phyloP scores from a whole-genome alignment of 495 filamentous ascomycete species.

The Friedmanniomyces endolithicus region DNA sequence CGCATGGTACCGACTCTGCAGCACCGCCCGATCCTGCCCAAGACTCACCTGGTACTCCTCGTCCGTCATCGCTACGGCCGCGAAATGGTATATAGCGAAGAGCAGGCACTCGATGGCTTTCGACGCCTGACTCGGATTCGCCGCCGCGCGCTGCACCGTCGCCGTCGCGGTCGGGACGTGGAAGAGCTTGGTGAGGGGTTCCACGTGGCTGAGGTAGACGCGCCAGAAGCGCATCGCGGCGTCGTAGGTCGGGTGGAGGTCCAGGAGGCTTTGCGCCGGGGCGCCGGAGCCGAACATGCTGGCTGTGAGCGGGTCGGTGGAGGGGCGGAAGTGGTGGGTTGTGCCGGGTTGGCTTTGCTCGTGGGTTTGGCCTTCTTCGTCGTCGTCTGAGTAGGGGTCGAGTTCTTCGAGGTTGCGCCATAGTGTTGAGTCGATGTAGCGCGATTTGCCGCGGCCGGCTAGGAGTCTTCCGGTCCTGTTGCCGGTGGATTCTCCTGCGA shows the following conservation, averaged over 20 bases:
- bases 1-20: conserved; percentile 6
- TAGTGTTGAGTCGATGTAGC: conserved; percentile 11
- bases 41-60: conserved; percentile 13
- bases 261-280: background rate
- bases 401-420: conserved; percentile 11
- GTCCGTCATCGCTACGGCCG: conserved; percentile 9
- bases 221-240: conserved; percentile 14
- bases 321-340: background rate
- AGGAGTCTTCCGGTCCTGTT: conserved; percentile 9
- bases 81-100: conserved; percentile 20
- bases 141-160: conserved; percentile 14
- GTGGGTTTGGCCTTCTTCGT: conserved; percentile 3
- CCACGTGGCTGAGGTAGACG: conserved; percentile 13
- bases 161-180: conserved; percentile 14
- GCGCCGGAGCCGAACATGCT: background rate
- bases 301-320: conserved; percentile 4
- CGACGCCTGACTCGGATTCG: conserved; percentile 9
- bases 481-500: background rate
- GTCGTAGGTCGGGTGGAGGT: conserved; percentile 14
- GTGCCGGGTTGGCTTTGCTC: background rate
- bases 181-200: conserved; percentile 16
- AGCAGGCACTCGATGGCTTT: conserved; percentile 20
- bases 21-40: background rate
- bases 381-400: conserved; percentile 9
- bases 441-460: conserved; percentile 2